Evolutionary conservation across 2,329 filamentous ascomycete genomes (phyloP).

Genomic region (Colletotrichum orbiculare): DNA sequence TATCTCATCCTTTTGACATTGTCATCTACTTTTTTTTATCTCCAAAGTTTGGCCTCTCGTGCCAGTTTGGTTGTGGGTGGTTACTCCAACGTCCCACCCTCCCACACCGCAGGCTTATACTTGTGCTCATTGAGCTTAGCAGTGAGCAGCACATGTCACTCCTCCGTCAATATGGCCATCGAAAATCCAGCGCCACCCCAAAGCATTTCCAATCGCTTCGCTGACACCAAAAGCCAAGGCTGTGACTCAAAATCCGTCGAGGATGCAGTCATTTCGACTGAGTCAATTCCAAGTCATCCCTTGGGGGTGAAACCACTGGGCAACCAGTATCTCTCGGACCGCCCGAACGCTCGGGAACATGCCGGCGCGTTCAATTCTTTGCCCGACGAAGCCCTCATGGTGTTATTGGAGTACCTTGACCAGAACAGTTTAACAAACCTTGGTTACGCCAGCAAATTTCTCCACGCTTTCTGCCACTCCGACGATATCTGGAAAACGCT

Average conservation of each 20-base stretch:
- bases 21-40: constrained; percentile 7
- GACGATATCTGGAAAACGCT: constrained; percentile 92
- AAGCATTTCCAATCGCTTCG: constrained; percentile 11
- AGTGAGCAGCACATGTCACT: constrained; percentile 30
- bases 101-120: constrained; percentile 6
- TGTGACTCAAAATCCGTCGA: constrained; percentile 33
- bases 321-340: constrained; percentile 78
- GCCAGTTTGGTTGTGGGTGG: constrained; percentile 6
- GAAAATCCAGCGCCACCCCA: constrained; percentile 13
- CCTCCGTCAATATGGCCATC: constrained; percentile 24
- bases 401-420: constrained; percentile 81
- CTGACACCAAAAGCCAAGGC: constrained; percentile 21
- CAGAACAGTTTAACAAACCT: constrained; percentile 69
- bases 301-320: constrained; percentile 87
- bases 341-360: constrained; percentile 72
- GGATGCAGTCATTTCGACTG: constrained; percentile 35
- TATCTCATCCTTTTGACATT: constrained; percentile 5
- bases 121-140: constrained; percentile 9
- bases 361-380: constrained; percentile 75
- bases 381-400: constrained; percentile 83
- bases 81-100: constrained; percentile 19
- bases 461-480: constrained; percentile 85
- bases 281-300: constrained; percentile 80
- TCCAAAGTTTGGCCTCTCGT: too few relatives aligned
- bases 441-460: constrained; percentile 82